phyloP scores from a whole-genome alignment of 1,139 yeast genomes.

The Hemisphaericaspora xylofermentans region DNA sequence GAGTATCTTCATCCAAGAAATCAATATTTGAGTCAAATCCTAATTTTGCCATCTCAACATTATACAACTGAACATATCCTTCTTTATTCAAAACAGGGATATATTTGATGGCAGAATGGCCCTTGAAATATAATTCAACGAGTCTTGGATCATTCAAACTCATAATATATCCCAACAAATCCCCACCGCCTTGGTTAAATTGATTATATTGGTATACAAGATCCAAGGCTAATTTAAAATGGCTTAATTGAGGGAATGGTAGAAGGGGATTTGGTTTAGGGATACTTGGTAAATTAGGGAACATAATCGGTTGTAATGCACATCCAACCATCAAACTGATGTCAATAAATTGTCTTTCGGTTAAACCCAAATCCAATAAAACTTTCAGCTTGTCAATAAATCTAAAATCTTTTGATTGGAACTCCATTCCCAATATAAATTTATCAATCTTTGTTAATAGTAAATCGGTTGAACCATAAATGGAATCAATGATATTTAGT shows the following conservation, averaged over 20 bases:
- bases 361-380: slow-evolving; percentile 57
- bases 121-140: slow-evolving; percentile 38
- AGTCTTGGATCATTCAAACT: slow-evolving; percentile 39
- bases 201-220: slow-evolving; percentile 39
- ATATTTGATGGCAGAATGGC: slow-evolving; percentile 41
- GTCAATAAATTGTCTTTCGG: slow-evolving; percentile 69
- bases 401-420: slow-evolving; percentile 61
- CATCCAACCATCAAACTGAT: slow-evolving; percentile 78
- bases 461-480: slow-evolving; percentile 83
- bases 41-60: slow-evolving; percentile 38
- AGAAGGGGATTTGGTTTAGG: slow-evolving; percentile 47
- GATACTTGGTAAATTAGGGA: slow-evolving; percentile 56
- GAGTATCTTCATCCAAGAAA: slow-evolving; percentile 16
- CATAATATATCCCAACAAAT: slow-evolving; percentile 37
- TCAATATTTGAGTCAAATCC: slow-evolving; percentile 26
- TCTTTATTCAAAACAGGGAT: slow-evolving; percentile 69
- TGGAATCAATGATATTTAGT: slow-evolving; percentile 61
- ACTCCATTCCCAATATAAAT: slow-evolving; percentile 72
- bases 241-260: slow-evolving; percentile 44
- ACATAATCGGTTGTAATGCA: slow-evolving; percentile 64
- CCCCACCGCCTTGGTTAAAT: slow-evolving; percentile 29
- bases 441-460: slow-evolving; percentile 65
- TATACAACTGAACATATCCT: slow-evolving; percentile 67
- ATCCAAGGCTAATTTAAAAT: slow-evolving; percentile 45
- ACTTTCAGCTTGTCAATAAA: slow-evolving; percentile 62